phyloP scores from a whole-genome alignment of 495 filamentous ascomycete genomes.

The Penicillium psychrofluorescens region DNA sequence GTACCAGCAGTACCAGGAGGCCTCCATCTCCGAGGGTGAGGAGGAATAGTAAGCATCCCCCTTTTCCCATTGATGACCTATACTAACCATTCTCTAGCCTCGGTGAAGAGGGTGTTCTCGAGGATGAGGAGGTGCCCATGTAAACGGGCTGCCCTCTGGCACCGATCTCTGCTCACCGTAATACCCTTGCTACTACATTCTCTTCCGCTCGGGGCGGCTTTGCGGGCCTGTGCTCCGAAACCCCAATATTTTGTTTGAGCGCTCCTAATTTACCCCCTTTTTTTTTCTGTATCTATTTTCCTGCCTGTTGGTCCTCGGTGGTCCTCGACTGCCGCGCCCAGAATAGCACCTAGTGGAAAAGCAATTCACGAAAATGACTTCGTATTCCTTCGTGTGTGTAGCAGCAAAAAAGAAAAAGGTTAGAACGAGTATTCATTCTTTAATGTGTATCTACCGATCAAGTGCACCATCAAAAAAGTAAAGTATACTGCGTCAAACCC shows the following conservation, averaged over 20 bases:
- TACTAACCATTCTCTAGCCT: constrained; percentile 12
- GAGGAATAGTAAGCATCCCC: constrained; percentile 52
- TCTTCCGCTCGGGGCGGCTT: constrained; percentile 20
- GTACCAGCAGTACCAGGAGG: constrained; percentile 99
- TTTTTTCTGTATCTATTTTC: constrained; percentile 38
- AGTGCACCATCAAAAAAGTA: no score
- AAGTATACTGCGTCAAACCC: no score
- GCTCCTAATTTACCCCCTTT: constrained; percentile 29
- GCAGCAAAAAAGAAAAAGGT: no score
- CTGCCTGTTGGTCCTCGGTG: constrained; percentile 16
- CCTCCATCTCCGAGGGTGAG: constrained; percentile 71
- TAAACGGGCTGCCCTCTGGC: constrained; percentile 21
- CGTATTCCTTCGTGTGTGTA: background rate
- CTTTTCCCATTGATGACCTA: background rate
- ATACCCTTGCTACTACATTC: constrained; percentile 39
- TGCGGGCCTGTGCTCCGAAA: constrained; percentile 19
- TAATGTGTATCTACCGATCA: no score
- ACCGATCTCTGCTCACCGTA: constrained; percentile 33
- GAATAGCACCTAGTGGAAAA: constrained; percentile 39
- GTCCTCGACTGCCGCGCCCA: constrained; percentile 19
- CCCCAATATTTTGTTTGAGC: constrained; percentile 37
- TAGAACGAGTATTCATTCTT: no score
- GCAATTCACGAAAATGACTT: constrained; percentile 18
- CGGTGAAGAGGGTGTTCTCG: constrained; percentile 34
- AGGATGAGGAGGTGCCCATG: constrained; percentile 26